Conservation (phyloP, 2,329 filamentous ascomycete genomes). For the Neofusicoccum kwambonambiense region DNA sequence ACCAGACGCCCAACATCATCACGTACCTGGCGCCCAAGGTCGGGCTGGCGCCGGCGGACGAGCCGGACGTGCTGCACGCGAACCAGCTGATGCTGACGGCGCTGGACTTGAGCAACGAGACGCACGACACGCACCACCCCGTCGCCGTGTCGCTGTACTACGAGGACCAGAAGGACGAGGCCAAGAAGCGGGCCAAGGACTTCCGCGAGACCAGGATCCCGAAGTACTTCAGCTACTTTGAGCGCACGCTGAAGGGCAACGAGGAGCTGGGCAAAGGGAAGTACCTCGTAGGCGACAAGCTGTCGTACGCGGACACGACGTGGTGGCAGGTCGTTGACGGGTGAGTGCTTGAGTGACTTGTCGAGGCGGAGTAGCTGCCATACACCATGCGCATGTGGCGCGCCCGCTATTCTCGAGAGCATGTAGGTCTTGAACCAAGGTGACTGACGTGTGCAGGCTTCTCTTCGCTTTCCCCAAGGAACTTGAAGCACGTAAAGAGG, state of each 20-base stretch:
- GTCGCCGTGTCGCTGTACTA: slow-evolving; percentile 61
- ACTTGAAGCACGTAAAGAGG: slow-evolving; percentile 53
- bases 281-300: slow-evolving; percentile 63
- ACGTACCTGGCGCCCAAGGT: slow-evolving; percentile 63
- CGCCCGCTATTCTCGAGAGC: neutral
- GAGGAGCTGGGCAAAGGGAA: slow-evolving; percentile 56
- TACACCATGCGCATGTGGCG: too few relatives aligned
- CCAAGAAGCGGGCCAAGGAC: slow-evolving; percentile 55
- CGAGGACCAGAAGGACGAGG: slow-evolving; percentile 72
- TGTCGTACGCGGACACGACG: slow-evolving; percentile 73
- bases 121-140: slow-evolving; percentile 76
- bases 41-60: slow-evolving; percentile 33
- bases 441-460: slow-evolving; percentile 51
- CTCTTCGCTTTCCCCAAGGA: slow-evolving; percentile 70
- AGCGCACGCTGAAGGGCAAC: slow-evolving; percentile 62
- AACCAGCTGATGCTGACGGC: slow-evolving; percentile 67
- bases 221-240: slow-evolving; percentile 71
- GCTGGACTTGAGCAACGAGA: slow-evolving; percentile 69
- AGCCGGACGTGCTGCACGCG: slow-evolving; percentile 55
- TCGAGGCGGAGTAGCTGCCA: neutral
- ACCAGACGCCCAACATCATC: slow-evolving; percentile 72
- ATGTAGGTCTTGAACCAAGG: neutral
- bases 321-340: slow-evolving; percentile 65
- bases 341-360: slow-evolving; percentile 9
- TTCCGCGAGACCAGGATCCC: slow-evolving; percentile 64